Evolutionary conservation across 2,329 filamentous ascomycete species (phyloP), one percentile per base, ranked within the genome.

Genomic region (Colletotrichum limetticola): DNA sequence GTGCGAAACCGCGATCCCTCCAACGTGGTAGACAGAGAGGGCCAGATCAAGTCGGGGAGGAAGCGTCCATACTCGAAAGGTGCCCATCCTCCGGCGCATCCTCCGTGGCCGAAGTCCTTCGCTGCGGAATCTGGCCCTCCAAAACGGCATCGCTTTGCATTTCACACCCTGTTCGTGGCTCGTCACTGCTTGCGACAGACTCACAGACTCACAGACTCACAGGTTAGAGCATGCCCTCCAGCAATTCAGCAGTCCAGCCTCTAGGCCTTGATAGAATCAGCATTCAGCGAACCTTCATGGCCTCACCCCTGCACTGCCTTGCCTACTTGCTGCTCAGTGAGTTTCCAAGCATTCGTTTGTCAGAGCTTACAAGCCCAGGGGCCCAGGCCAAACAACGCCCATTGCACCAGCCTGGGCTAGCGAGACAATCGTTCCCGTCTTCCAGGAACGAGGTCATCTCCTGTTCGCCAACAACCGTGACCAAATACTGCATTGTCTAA

Each of bases 31-130:
- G 16, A 61, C 16, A 60, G 60, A 16, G 46, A 19, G 28, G 7
- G 7, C 55, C 42, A 37, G 67, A 55, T 68, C 46, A 68, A 46
- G 26, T 52, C 37, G 35, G 30, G 35, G 30, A 49, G 4, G 30
- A 66, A 37, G 56, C 46, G 46, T 32, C 68, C 69, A 71, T 68
- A 68, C 69, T 71, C 57, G 52, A 68, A 71, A 16, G 35, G 64
- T 68, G 58, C 64, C 64, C 69, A 63, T 62, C 37, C 52, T 63
- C 69, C 69, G 58, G 58, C 64, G 49, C 64, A 59, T 62, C 52
- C 52, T 63, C 64, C 69, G 52, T 58, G 52, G 64, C 32, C 58
- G 28, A n/a, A 67, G 60, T 42, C 61, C 52, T 24, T 68, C 52
- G 68, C 57, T 19, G 49, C 35, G 68, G 37, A 49, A 53, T 49